Evolutionary conservation across 176 grass and related monocot species (phyloP), one percentile per base, ranked within the genome.

Genomic region (Musa itinerans): DNA sequence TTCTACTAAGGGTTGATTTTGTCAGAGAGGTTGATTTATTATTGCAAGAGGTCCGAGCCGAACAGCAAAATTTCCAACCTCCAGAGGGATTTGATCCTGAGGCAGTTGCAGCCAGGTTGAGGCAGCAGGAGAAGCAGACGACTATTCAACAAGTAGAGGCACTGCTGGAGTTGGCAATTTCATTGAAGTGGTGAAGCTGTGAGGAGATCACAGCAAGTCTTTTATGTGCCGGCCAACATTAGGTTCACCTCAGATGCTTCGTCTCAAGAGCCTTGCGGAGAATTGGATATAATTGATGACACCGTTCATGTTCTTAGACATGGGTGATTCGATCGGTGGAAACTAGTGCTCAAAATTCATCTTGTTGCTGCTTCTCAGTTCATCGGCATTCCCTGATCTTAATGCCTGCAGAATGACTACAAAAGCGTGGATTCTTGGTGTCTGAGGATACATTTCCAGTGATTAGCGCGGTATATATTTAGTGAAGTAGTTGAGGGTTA

Each of bases 1-100:
- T 84, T 49, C 79, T 97, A 50, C 83, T 93, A 55, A 97, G 93
- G 81, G 84, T 90, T 75, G 93, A 97, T 67, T 97, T 97, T 82
- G 74, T 97, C 19, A 92, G 86, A 76, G 93, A 90, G 80, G 87
- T 97, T 15, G 86, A 90, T 20, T 79, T 74, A 54, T 64, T 97
- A 50, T 81, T 97, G 43, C 83, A 90, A 78, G 93, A 97, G 72
- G 89, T 97, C 56, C 77, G 81, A 80, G 80, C 80, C 34, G 88
- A 87, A 51, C 85, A 92, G 79, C 71, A 76, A 20, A 80, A 77
- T 19, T 61, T 69, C 24, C 78, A 89, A 74, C 4, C 67, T 55
- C 81, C 83, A 71, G 68, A 74, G 22, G 86, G 86, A 83, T 80
- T 90, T 54, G 93, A 97, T 74, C 88, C 88, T 1, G 93, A 92